Evolutionary conservation across 2,329 filamentous ascomycete species (phyloP).

Genomic region (Scedosporium boydii): DNA sequence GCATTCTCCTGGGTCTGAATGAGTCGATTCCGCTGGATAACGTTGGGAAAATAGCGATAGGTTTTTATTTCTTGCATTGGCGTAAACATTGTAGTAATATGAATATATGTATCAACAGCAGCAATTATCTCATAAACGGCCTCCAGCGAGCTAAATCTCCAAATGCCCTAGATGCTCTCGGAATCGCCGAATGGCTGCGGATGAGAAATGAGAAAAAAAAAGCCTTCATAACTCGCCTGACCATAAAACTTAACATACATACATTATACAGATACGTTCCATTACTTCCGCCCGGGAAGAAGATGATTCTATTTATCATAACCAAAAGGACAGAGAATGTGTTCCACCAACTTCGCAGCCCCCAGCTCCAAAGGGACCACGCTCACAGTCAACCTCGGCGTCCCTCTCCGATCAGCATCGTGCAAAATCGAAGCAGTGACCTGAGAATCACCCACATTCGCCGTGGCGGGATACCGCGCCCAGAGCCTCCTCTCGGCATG

Average conservation of each 20-base stretch:
- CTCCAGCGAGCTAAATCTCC: no score
- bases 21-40: not conserved
- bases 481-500: not conserved
- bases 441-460: not conserved
- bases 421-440: not conserved
- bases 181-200: no score
- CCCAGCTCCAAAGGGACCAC: not conserved
- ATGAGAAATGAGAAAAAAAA: no score
- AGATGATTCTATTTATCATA: no score
- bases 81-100: not conserved
- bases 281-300: no score
- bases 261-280: no score
- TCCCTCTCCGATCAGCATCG: not conserved
- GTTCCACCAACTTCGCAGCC: not conserved
- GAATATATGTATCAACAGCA: not conserved
- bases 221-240: no score
- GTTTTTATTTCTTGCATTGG: not conserved
- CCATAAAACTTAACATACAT: no score
- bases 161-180: no score
- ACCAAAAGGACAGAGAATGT: not conserved
- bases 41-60: not conserved
- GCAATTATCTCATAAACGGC: not conserved
- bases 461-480: not conserved
- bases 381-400: not conserved
- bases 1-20: not conserved